phyloP scores from a whole-genome alignment of 225 moss, liverwort and hornwort species.

The Rhytidiadelphus loreus region DNA sequence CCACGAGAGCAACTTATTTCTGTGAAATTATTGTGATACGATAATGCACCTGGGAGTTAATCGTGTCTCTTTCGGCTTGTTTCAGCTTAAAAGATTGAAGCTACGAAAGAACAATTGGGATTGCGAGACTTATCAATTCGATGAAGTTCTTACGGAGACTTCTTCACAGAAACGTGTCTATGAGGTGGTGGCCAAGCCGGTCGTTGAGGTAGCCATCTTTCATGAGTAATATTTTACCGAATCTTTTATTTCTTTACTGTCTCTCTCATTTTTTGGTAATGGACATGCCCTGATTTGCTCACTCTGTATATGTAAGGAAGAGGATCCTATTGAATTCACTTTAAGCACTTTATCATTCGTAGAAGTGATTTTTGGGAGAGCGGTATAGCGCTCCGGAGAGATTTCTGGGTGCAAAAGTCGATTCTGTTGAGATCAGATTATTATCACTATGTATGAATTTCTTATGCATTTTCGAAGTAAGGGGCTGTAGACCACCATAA shows the following conservation, averaged over 20 bases:
- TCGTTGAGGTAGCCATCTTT: constrained; percentile 56
- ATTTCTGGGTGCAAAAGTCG: not conserved
- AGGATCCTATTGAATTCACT: not conserved
- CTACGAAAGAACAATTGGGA: constrained; percentile 97
- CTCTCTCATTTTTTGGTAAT: not conserved
- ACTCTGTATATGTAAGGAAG: not conserved
- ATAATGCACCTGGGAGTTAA: not conserved
- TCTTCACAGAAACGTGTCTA: constrained; percentile 98
- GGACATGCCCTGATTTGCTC: not conserved
- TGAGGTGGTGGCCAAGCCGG: constrained; percentile 98
- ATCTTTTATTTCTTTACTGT: not conserved
- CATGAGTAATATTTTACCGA: not conserved
- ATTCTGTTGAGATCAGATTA: not conserved
- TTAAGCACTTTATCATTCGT: not conserved
- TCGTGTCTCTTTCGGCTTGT: not conserved
- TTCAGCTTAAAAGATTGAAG: constrained; percentile 85
- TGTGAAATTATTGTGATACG: not conserved
- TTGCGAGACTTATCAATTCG: constrained; percentile 92
- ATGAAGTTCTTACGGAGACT: constrained; percentile 85
- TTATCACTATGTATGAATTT: not conserved
- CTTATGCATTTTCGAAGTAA: not conserved
- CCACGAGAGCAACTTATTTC: not conserved
- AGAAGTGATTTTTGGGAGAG: not conserved
- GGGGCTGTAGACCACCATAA: not conserved
- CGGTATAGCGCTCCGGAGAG: not conserved